phyloP scores from a whole-genome alignment of 257 asterid genomes.

The Dorcoceras hygrometricum region DNA sequence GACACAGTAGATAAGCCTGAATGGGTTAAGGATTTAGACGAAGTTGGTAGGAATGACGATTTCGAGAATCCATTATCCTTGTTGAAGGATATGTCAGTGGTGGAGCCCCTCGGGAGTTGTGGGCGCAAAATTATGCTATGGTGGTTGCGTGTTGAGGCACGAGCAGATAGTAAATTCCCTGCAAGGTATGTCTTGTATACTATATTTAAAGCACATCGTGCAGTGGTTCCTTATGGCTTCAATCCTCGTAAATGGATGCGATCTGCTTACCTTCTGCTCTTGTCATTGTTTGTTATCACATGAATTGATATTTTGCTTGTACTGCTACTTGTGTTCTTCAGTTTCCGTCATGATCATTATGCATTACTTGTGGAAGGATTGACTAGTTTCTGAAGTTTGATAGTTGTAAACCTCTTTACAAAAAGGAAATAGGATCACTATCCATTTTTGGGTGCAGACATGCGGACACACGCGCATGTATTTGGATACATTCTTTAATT shows the following conservation, averaged over 20 bases:
- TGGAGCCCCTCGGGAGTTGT: constrained; percentile 95
- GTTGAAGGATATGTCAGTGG: constrained; percentile 63
- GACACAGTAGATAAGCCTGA: constrained; percentile 60
- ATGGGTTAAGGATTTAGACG: constrained; percentile 80
- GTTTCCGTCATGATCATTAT: constrained; percentile 10
- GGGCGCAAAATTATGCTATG: constrained; percentile 85
- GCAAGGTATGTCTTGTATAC: constrained; percentile 62
- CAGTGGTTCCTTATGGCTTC: constrained; percentile 15
- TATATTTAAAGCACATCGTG: constrained; percentile 10
- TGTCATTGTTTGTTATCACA: constrained; percentile 13
- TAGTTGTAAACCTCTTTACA: constrained; percentile 11
- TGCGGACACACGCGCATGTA: too few species aligned
- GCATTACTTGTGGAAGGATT: constrained; percentile 3
- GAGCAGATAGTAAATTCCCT: constrained; percentile 96
- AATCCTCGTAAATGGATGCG: background rate
- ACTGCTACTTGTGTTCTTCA: constrained; percentile 10
- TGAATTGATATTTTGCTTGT: constrained; percentile 7
- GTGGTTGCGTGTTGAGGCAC: constrained; percentile 99
- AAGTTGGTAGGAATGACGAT: constrained; percentile 43
- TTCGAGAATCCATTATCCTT: constrained; percentile 68
- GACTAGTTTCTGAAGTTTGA: constrained; percentile 9
- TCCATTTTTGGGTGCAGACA: background rate
- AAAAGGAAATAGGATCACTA: constrained; percentile 6
- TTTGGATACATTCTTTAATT: background rate
- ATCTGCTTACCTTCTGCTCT: constrained; percentile 10